phyloP scores from a whole-genome alignment of 345 rosid genomes.

The Atalantia buxifolia region DNA sequence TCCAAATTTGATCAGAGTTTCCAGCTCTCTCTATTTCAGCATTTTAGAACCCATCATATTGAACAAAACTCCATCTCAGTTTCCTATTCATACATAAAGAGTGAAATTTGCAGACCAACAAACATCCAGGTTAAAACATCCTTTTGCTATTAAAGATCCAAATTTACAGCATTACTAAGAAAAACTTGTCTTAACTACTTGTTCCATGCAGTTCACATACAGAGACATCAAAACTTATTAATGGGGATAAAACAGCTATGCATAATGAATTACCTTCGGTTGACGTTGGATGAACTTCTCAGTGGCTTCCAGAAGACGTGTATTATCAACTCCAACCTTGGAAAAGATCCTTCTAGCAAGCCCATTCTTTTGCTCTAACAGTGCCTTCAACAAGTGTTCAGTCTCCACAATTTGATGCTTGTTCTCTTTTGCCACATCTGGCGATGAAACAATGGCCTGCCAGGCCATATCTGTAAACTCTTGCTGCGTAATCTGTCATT shows the following conservation, averaged over 20 bases:
- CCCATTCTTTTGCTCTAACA: slow-evolving; percentile 97
- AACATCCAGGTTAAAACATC: neutral
- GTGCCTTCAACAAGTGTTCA: slow-evolving; percentile 90
- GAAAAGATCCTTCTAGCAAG: slow-evolving; percentile 91
- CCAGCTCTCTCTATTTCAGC: neutral
- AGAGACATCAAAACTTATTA: neutral
- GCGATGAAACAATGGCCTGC: slow-evolving; percentile 95
- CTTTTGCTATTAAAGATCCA: neutral
- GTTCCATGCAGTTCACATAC: neutral
- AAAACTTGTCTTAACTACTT: neutral
- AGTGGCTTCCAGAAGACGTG: slow-evolving; percentile 85
- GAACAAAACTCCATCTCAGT: neutral
- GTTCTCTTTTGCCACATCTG: slow-evolving; percentile 90
- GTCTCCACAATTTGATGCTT: slow-evolving; percentile 99
- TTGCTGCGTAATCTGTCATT: slow-evolving; percentile 78
- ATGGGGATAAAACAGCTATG: neutral
- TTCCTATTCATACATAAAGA: neutral
- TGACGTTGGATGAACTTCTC: slow-evolving; percentile 89
- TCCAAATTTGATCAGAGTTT: neutral
- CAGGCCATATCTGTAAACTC: slow-evolving; percentile 99
- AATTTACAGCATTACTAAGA: neutral
- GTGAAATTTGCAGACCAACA: neutral
- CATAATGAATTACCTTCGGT: slow-evolving; percentile 62
- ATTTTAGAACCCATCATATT: neutral
- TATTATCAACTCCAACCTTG: slow-evolving; percentile 81